Percentiles rank a stretch among this genome's conserved stretches.
phyloP scores from a whole-genome alignment of 305 asterid genomes.

The Fraxinus nigra region DNA sequence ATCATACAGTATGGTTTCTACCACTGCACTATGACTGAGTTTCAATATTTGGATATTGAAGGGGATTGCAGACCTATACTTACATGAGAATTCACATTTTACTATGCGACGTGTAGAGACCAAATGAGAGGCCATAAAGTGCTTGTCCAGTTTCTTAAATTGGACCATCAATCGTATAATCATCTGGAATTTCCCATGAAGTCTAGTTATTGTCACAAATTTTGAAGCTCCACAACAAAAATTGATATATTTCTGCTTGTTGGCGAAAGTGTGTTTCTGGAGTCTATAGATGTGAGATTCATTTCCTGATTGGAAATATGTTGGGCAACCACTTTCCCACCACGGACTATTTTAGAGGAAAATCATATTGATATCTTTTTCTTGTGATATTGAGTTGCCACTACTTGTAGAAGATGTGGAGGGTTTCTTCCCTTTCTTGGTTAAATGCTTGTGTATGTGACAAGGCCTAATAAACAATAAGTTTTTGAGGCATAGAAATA shows the following conservation, averaged over 20 bases:
- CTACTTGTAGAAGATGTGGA: conserved; percentile 2
- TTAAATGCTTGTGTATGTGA: not conserved
- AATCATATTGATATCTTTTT: not conserved
- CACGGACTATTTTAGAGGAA: not conserved
- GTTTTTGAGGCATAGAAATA: not conserved
- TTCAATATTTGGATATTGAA: not conserved
- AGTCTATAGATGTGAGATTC: not conserved
- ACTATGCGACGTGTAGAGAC: not conserved
- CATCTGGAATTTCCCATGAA: not conserved
- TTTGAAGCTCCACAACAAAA: not conserved
- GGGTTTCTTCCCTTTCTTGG: not conserved
- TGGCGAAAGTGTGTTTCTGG: not conserved
- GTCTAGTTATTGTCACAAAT: not conserved
- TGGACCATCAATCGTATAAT: not conserved
- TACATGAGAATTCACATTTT: not conserved
- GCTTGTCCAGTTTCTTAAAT: not conserved
- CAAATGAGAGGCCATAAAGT: not conserved
- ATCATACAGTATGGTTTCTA: not conserved
- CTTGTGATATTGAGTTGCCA: not conserved
- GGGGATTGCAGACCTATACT: not conserved
- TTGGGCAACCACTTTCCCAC: not conserved
- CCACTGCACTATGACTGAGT: not conserved
- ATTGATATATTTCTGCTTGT: not conserved
- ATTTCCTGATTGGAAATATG: not conserved
- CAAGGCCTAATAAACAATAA: not conserved